Evolutionary conservation across 2,329 filamentous ascomycete species (phyloP).

Genomic region (Diaporthe sp.): DNA sequence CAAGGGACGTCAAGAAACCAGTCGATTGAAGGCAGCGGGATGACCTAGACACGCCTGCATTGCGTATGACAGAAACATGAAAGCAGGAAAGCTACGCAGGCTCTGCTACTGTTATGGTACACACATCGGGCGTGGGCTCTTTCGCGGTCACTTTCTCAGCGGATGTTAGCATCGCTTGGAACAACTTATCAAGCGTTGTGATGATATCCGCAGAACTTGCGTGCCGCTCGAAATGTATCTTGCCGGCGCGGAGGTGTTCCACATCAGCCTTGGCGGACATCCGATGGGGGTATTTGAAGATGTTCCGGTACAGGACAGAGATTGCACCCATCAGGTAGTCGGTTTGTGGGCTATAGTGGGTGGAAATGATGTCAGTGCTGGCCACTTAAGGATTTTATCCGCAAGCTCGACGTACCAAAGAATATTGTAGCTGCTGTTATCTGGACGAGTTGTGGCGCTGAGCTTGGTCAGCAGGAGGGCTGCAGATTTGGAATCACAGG

Average conservation of each 20-base stretch:
- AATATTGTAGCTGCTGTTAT: background rate
- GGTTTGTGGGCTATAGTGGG: background rate
- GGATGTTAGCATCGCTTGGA: background rate
- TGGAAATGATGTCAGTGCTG: background rate
- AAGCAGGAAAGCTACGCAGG: background rate
- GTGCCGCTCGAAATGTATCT: background rate
- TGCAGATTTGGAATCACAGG: background rate
- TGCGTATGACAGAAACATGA: background rate
- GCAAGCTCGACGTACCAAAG: background rate
- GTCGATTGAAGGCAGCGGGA: background rate
- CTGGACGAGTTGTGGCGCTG: background rate
- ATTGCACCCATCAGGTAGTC: constrained; percentile 1
- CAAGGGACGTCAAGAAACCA: background rate
- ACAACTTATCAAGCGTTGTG: background rate
- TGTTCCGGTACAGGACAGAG: background rate
- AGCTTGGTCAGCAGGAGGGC: rapidly evolving
- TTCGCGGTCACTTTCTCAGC: background rate
- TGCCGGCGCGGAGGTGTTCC: constrained; percentile 2
- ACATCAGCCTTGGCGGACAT: constrained; percentile 20
- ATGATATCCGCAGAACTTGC: background rate
- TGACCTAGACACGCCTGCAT: background rate
- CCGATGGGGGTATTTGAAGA: background rate
- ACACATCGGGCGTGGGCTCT: background rate
- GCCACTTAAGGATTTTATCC: background rate
- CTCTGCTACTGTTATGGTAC: constrained; percentile 3